Evolutionary conservation across 2,329 filamentous ascomycete species (phyloP), one percentile per base, ranked within the genome.

Genomic region (Stemphylium beticola): DNA sequence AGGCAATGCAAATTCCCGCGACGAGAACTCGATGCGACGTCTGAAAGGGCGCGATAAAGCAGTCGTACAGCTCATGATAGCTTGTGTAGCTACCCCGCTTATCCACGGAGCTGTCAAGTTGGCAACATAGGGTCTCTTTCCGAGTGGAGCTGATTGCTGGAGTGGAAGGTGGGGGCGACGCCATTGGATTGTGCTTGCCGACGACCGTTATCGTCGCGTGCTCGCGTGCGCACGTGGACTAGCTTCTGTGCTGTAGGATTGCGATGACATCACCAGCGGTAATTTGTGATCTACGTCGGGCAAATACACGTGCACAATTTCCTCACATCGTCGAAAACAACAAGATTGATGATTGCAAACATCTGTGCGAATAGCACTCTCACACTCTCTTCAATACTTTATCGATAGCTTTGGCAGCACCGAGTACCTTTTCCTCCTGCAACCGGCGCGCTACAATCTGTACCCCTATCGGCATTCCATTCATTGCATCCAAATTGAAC

Each of bases 381-480:
- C 5, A 18, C 17, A 32, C 9, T 9, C 29, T 34, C 10, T 46
- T 53, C 7, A 57, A 18, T 9, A 68, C 33, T 1, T 17, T 32
- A 38, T 73, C 66, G 29, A 75, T 58, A 29, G 53, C 58, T 18
- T 71, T 69, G 1, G 73, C 74, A 9, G 74, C 72, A 1, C 74
- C 74, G 31, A 77, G 55, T 4, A 65, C 75, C 54, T 70, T 76
- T 56, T 78, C 76, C 43, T 77, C 75, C 29, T 76, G 68, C 15
- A 76, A 49, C 26, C 70, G 63, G 9, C 73, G 63, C 6, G 68
- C 71, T 2, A 77, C 66, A 6, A 78, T 34, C 38, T 77, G 75
- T 7, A 78, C 61, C 2, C 69, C 70, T 29, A 77, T 64, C 0
- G 72, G 71, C 57, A 76, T 75, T 4, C 73, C 72, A 49, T 77